Base-by-base conservation (phyloP, 2,329 filamentous ascomycete genomes). In the Exserohilum rostratum region DNA sequence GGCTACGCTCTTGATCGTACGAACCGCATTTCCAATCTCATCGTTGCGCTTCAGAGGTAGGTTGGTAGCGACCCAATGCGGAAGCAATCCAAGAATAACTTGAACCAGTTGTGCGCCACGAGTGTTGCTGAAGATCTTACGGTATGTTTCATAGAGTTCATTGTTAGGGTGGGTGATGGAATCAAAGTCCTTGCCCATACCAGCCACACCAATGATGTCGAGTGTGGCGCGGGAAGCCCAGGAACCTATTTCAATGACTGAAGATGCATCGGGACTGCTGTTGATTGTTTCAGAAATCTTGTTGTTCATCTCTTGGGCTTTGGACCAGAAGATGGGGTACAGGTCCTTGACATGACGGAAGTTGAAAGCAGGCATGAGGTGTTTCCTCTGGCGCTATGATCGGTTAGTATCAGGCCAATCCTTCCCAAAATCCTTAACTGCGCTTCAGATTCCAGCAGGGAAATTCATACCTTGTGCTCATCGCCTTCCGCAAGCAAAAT, bases 401-500 rank as follows among this genome's bases (percentile, higher is more conserved):
- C 6, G 27, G 29, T 43, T 29, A 20, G 15, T 13, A 30, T 43
- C 27, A 15, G 6, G 5, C 9, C 10, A 17, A 12, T 5, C 5
- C 6, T 11, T 3, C 18, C 13, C 18, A 7, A 20, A 12, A 7
- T 5, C 17, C 25, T 13, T 18, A 13, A 12, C 3, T 17, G 15
- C 9, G 25, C 17, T 11, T 13, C 0, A 18, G 27, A 10, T 13
- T 3, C 29, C 25, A 39, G 34, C 35, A 11, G 17, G 46, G 11
- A 6, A 20, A 31, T 12, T 35, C 62, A 31, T 65, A 85, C 79
- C 77, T 89, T 95, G 74, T 97, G 93, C 67, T 93, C 90, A 11
- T 96, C 90, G n/a, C 93, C 93, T 75, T 97, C 93, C 2, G 91
- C 90, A 10, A 97, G 79, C 33, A 97, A 76, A 12, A 93, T 78